Conservation (phyloP, 2,329 filamentous ascomycete species). For the Pseudocercospora vitis region DNA sequence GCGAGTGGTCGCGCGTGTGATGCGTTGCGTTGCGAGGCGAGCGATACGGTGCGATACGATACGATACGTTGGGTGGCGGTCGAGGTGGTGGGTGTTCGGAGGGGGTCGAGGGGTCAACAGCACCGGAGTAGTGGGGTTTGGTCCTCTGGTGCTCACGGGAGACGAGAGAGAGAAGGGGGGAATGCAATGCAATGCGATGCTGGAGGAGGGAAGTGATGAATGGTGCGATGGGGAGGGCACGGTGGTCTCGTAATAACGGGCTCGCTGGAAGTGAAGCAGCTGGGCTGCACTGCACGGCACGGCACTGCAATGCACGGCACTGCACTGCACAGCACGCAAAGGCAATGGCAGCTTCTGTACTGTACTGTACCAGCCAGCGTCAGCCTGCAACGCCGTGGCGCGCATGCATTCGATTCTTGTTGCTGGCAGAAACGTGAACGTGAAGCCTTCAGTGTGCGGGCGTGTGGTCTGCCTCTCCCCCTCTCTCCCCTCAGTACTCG, state of each 20-base stretch:
- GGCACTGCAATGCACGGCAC: too few relatives aligned
- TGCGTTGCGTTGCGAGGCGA: background rate
- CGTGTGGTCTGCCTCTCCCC: too few relatives aligned
- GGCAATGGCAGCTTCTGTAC: constrained; percentile 1
- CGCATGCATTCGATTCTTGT: background rate
- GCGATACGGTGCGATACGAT: too few relatives aligned
- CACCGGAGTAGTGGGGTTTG: too few relatives aligned
- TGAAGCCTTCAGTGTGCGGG: too few relatives aligned
- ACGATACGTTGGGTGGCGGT: background rate
- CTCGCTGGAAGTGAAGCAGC: too few relatives aligned
- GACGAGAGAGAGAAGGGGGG: too few relatives aligned
- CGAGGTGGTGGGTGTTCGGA: background rate
- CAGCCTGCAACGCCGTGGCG: constrained; percentile 3
- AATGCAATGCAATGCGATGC: background rate
- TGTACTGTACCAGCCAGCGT: background rate
- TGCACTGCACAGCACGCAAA: background rate
- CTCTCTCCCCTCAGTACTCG: too few relatives aligned
- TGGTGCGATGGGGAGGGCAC: background rate
- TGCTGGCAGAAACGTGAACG: background rate
- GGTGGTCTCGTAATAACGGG: too few relatives aligned
- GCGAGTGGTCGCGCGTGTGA: background rate
- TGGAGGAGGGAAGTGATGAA: background rate
- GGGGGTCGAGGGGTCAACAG: background rate
- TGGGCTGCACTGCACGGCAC: too few relatives aligned
- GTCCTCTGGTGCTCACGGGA: too few relatives aligned